Evolutionary conservation across 176 grass and related monocot genomes (phyloP), one percentile per base, ranked within the genome.

Genomic region (Chloris gayana): DNA sequence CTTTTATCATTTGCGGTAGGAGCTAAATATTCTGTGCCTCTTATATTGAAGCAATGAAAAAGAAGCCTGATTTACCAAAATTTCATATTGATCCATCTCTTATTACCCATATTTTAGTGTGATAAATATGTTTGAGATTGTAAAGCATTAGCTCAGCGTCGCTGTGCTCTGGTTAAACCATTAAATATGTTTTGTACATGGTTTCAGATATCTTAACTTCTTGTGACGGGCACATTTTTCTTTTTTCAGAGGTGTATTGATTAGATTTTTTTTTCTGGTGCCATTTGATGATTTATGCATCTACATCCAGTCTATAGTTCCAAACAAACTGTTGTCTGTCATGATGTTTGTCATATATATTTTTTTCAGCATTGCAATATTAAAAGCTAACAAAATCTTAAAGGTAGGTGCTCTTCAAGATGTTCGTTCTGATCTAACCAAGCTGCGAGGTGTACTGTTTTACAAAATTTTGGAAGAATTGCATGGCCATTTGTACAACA

Each of bases 391-490:
- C 66, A 77, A 71, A 77, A 69, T 70, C 88, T 75, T 94, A 59
- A 88, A 98, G 95, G 92, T 98, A 88, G 96, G 96, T 83, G 92
- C 96, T 79, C 92, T 99, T 91, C 96, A 99, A 93, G 96, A 99
- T 91, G 86, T 99, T 84, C 92, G 92, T 72, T 93, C 92, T 76
- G 96, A 99, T 87, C 78, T 99, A 78, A 85, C 81, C 75, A 99
- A 99, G 84, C 83, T 93, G 79, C 92, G 90, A 32, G 96, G 92
- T 42, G 79, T 89, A 78, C 84, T 99, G 13, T 99, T 95, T 75
- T 99, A 93, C 78, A 99, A 99, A 89, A 87, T 99, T 85, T 89
- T 99, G 79, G 96, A 95, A 83, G 96, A 99, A 80, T 77, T 99
- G 62, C 96, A 99, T 75, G 84, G 39, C 53, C 96, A 99, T 90